Percentiles rank a stretch among this genome's conserved stretches.
phyloP scores from a whole-genome alignment of 305 asterid genomes.

The Rubia balearica region DNA sequence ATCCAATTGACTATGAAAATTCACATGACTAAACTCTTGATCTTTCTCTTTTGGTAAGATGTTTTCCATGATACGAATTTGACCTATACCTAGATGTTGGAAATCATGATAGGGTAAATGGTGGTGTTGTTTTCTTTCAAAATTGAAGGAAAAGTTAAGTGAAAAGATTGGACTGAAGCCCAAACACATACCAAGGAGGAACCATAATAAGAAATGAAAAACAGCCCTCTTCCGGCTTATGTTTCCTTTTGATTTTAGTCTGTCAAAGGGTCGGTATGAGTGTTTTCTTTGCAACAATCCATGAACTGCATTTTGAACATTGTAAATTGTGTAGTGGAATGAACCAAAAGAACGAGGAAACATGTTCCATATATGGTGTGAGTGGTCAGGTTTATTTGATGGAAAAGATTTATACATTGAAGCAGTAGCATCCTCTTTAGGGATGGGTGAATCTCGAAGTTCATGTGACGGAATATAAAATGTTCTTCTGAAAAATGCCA shows the following conservation, averaged over 20 bases:
- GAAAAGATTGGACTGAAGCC: slow-evolving; percentile 59
- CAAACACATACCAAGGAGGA: slow-evolving; percentile 45
- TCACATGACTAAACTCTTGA: slow-evolving; percentile 21
- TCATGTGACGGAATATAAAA: slow-evolving; percentile 53
- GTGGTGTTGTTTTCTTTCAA: slow-evolving; percentile 31
- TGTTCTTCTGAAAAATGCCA: slow-evolving; percentile 75
- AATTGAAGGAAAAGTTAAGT: slow-evolving; percentile 26
- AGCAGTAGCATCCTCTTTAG: slow-evolving; percentile 47
- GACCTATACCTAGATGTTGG: slow-evolving; percentile 25
- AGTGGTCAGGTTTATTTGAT: slow-evolving; percentile 39
- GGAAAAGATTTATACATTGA: slow-evolving; percentile 44
- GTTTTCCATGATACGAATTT: background rate
- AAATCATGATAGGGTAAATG: slow-evolving; percentile 35
- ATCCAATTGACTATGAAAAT: background rate
- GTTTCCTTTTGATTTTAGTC: slow-evolving; percentile 51
- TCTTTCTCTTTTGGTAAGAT: slow-evolving; percentile 17
- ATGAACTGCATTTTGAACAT: slow-evolving; percentile 34
- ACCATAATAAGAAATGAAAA: slow-evolving; percentile 51
- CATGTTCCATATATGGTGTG: slow-evolving; percentile 23
- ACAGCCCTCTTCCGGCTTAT: slow-evolving; percentile 48
- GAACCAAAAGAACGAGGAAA: slow-evolving; percentile 37
- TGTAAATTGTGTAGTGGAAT: slow-evolving; percentile 43
- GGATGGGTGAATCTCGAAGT: slow-evolving; percentile 30
- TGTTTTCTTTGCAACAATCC: slow-evolving; percentile 42
- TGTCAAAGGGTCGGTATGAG: slow-evolving; percentile 45